These are phyloP conservation scores for Saccharomycopsis fermentans DNA, from an alignment of 805 yeast species.

Conservation along the genomic window DNA sequence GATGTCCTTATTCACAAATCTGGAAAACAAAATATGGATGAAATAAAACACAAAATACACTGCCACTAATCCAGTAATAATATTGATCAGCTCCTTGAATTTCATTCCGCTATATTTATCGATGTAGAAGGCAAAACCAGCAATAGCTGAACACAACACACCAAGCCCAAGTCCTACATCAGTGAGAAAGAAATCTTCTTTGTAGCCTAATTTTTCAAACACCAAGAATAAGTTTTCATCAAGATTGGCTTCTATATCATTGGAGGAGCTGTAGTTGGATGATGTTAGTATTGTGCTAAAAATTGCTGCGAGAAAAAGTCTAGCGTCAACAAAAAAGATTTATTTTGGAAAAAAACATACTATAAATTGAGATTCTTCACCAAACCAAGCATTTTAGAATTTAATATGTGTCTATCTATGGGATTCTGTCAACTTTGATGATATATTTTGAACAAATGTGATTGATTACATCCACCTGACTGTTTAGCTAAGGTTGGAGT, in stretches of 20 bases:
- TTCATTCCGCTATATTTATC: constrained; percentile 35
- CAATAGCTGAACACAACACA: constrained; percentile 34
- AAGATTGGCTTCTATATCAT: constrained; percentile 37
- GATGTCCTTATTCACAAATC: constrained; percentile 31
- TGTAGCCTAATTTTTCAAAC: constrained; percentile 35
- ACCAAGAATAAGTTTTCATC: constrained; percentile 39
- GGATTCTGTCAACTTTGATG: not conserved
- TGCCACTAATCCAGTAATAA: constrained; percentile 29
- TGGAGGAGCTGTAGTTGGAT: constrained; percentile 29
- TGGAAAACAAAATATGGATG: constrained; percentile 28
- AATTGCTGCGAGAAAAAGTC: not conserved
- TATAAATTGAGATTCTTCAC: not conserved
- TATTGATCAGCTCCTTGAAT: constrained; percentile 31
- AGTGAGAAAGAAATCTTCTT: constrained; percentile 34
- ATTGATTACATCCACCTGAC: no score
- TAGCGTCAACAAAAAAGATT: not conserved
- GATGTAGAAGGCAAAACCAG: constrained; percentile 36
- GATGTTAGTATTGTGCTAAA: not conserved
- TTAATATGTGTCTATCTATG: not conserved
- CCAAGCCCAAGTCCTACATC: constrained; percentile 44
- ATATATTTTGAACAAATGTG: no score
- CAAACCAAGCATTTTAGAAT: not conserved
- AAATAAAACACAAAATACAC: constrained; percentile 31
- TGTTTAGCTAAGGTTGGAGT: no score
- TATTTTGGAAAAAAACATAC: not conserved